phyloP scores from a whole-genome alignment of 352 stramenopile genomes.

The Phytopythium vexans region DNA sequence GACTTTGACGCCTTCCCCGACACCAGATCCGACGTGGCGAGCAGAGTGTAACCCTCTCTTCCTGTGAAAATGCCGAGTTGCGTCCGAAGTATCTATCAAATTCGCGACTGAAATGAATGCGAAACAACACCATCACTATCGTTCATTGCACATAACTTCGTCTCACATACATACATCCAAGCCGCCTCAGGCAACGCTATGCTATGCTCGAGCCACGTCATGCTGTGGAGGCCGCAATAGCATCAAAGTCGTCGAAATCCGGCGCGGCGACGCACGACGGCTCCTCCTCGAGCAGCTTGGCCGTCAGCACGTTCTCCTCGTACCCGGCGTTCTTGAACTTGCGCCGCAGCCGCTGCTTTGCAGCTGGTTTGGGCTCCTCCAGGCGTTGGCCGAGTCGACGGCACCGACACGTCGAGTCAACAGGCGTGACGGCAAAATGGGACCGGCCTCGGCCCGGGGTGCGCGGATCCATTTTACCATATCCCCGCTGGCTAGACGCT shows the following conservation, averaged over 20 bases:
- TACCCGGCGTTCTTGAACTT: slow-evolving; percentile 20
- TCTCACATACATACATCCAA: no score
- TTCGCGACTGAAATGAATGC: no score
- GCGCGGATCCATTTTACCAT: no score
- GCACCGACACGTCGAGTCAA: slow-evolving; percentile 22
- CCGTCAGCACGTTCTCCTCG: slow-evolving; percentile 33
- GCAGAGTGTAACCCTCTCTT: no score
- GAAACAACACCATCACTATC: no score
- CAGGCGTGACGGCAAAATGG: background rate
- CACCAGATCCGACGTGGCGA: no score
- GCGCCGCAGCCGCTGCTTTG: slow-evolving; percentile 22
- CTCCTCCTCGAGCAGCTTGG: slow-evolving; percentile 33
- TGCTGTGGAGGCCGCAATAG: slow-evolving; percentile 5
- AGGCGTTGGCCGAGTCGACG: slow-evolving; percentile 37
- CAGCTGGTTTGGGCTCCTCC: slow-evolving; percentile 13
- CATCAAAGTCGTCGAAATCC: slow-evolving; percentile 34
- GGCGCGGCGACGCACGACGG: slow-evolving; percentile 7
- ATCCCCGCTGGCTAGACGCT: no score
- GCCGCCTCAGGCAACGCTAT: no score
- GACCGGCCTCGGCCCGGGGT: background rate
- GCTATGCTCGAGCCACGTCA: no score
- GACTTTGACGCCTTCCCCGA: slow-evolving; percentile 1
- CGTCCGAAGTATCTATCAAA: no score
- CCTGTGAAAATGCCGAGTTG: no score
- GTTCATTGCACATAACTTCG: no score